Evolutionary conservation across 805 yeast species (phyloP).

Genomic region (Starmerella floris): DNA sequence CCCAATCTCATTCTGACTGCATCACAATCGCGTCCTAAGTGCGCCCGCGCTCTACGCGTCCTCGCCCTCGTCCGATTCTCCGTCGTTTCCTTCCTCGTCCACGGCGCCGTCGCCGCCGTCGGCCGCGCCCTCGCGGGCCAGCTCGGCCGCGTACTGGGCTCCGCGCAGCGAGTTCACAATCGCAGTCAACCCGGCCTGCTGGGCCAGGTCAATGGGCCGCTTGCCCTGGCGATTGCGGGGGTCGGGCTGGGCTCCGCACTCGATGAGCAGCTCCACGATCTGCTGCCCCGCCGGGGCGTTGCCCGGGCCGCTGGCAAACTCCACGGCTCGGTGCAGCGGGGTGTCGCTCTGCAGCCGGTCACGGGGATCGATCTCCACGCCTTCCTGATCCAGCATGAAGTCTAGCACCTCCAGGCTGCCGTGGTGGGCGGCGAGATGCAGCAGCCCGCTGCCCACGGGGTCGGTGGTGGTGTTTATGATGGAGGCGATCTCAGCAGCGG

Average conservation of each 20-base stretch:
- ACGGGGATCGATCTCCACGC: constrained; percentile 75
- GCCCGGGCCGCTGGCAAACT: constrained; percentile 41
- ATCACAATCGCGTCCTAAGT: too few relatives aligned
- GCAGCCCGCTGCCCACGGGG: constrained; percentile 64
- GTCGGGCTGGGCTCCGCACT: constrained; percentile 79
- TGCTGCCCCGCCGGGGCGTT: constrained; percentile 71
- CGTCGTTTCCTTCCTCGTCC: constrained; percentile 5
- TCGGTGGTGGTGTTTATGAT: constrained; percentile 60
- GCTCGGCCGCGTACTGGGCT: constrained; percentile 45
- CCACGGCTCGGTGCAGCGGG: constrained; percentile 77
- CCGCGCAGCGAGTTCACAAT: constrained; percentile 56
- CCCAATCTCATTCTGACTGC: too few relatives aligned
- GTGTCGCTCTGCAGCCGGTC: constrained; percentile 67
- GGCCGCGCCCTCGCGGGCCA: constrained; percentile 17
- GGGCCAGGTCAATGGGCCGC: constrained; percentile 55
- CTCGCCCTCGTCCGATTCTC: constrained; percentile 1
- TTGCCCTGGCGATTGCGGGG: constrained; percentile 43
- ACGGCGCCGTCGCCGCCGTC: constrained; percentile 17
- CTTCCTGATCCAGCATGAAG: constrained; percentile 67
- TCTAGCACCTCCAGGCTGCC: constrained; percentile 83
- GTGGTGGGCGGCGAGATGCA: constrained; percentile 67
- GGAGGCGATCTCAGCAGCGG: constrained; percentile 27
- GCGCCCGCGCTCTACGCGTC: constrained; percentile 1
- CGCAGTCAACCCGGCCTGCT: constrained; percentile 38
- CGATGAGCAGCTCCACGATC: constrained; percentile 58